Evolutionary conservation across 2,329 filamentous ascomycete species (phyloP), one percentile per base, ranked within the genome.

Genomic region (Sporothrix humicola): DNA sequence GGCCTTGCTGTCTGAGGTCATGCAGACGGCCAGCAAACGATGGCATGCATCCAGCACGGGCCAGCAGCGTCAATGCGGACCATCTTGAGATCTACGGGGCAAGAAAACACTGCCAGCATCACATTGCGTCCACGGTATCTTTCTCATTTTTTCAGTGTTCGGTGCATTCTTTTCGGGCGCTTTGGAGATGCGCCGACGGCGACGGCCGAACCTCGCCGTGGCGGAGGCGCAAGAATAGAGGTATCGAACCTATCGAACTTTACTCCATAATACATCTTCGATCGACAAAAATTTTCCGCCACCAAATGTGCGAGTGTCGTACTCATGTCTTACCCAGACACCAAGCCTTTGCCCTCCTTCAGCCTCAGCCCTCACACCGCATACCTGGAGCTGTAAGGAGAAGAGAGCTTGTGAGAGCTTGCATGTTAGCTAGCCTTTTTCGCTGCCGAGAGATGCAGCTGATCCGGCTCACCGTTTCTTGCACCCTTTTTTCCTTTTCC

Each of bases 331-430:
- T 48, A 69, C 66, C 26, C 37, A 17, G 23, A 10, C 8, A 52
- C 65, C 65, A 52, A 6, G 7, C 15, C 31, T 52, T n/a, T 44
- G 31, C 46, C 44, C 23, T 50, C 15, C 46, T 15, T 56, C 31
- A 56, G 50, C 54, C 23, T 50, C 69, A 61, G 69, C 42, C 50
- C 54, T 9, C 20, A 71, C 69, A 50, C 68, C 68, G 54, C 54
- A 59, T 46, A 44, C 61, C 69, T 12, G 68, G 31, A 44, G 50
- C 46, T 20, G 68, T 44, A 31, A 56, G 31, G 31, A 58, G n/a
- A 58, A 26, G 31, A 2, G 10, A 58, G 50, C 50, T 54, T 50
- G 52, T 17, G 12, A 17, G 42, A 48, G 52, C n/a, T 42, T 58
- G 68, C 68, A 70, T 58, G 7, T 37, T 37, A 15, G 52, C 37